A percentile compares a stretch with the other conserved stretches of the same genome.
Evolutionary conservation across 148 eudicot genomes (phyloP).

Genomic region (Rhododendron ferrugineum): DNA sequence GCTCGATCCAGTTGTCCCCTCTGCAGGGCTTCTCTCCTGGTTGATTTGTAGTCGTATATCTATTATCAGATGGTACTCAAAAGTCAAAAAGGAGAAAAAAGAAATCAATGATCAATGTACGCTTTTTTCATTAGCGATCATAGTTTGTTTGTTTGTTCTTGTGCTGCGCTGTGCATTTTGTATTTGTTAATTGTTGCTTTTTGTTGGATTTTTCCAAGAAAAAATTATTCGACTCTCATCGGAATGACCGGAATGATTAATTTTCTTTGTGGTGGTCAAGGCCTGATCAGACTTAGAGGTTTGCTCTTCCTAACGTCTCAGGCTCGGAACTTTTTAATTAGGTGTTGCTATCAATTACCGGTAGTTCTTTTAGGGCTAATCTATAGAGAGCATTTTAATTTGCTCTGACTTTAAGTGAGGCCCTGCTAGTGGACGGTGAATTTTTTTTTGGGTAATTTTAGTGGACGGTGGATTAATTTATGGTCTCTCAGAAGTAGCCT

Average conservation of each 20-base stretch:
- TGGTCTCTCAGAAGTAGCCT: neutral
- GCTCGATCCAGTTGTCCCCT: conserved; percentile 20
- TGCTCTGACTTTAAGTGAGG: too few species aligned
- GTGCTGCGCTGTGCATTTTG: neutral
- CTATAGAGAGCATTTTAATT: too few species aligned
- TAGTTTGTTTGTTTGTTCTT: neutral
- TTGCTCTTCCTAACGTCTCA: neutral
- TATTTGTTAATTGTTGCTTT: neutral
- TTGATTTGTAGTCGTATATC: neutral
- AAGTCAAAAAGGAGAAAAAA: neutral
- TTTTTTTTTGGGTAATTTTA: too few species aligned
- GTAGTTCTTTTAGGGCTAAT: too few species aligned
- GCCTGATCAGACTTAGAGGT: neutral
- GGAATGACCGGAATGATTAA: too few species aligned
- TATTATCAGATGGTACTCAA: neutral
- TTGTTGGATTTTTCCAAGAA: neutral
- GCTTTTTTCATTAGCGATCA: neutral
- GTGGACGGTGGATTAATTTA: neutral
- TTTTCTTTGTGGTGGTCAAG: neutral
- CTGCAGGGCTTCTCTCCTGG: conserved; percentile 15
- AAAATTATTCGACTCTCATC: too few species aligned
- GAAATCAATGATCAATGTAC: neutral
- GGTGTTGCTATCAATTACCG: neutral
- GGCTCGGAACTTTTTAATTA: neutral
- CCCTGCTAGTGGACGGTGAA: neutral